Percentiles rank a stretch among this genome's conserved stretches.
These are phyloP conservation scores for Colletotrichum camelliae DNA, from an alignment of 2,329 filamentous ascomycete genomes.

Conservation along the genomic window DNA sequence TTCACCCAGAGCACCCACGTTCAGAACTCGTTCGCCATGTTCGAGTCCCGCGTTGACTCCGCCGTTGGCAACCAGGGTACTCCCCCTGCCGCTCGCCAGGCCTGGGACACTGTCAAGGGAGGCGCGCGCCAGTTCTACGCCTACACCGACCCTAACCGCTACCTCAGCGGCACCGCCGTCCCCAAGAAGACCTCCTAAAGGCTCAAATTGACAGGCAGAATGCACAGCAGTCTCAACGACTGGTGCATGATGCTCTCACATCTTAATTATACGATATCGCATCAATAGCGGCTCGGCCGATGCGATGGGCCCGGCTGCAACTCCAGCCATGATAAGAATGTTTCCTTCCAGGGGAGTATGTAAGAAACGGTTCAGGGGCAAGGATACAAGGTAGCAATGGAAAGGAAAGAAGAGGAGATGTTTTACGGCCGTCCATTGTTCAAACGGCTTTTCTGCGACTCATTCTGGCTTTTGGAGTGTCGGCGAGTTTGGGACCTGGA, in stretches of 20 bases:
- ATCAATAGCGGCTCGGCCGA: not conserved
- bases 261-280: not conserved
- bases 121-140: slow-evolving; percentile 76
- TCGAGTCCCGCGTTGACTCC: slow-evolving; percentile 79
- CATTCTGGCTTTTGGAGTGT: slow-evolving; percentile 21
- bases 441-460: slow-evolving; percentile 14
- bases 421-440: slow-evolving; percentile 9
- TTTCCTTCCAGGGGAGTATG: not conserved
- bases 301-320: slow-evolving; percentile 17
- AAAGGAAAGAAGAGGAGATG: slow-evolving; percentile 2
- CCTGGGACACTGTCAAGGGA: slow-evolving; percentile 82
- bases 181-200: slow-evolving; percentile 52
- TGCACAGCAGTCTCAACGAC: not conserved
- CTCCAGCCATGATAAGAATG: not conserved
- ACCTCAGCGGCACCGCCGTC: slow-evolving; percentile 63
- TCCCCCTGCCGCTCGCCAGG: slow-evolving; percentile 78
- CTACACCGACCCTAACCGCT: slow-evolving; percentile 78
- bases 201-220: not conserved
- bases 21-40: slow-evolving; percentile 77
- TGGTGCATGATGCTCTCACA: not conserved
- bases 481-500: slow-evolving; percentile 18
- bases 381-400: slow-evolving; percentile 7
- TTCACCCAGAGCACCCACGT: slow-evolving; percentile 92
- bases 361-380: not conserved
- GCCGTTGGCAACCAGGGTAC: slow-evolving; percentile 86